Conservation (phyloP, 176 grass and related monocot species). For the Coix lacrymajobi region DNA sequence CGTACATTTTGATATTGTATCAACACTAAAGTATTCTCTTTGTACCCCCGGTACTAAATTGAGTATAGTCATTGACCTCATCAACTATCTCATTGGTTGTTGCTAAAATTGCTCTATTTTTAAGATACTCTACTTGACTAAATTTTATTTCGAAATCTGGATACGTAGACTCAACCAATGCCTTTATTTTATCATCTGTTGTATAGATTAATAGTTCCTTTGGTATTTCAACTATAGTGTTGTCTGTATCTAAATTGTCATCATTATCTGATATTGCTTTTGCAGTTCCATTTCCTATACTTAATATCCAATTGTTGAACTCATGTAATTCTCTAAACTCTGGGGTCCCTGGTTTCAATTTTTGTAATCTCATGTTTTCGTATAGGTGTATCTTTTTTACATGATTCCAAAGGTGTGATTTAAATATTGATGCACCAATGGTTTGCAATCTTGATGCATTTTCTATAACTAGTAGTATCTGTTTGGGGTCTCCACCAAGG, state of each 20-base stretch:
- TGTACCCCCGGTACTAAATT: accelerated
- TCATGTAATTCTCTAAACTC: too few relatives aligned
- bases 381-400: accelerated
- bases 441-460: background rate
- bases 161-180: too few relatives aligned
- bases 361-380: background rate
- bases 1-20: background rate
- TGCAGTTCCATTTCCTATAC: too few relatives aligned
- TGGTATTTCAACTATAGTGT: too few relatives aligned
- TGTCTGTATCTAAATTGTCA: too few relatives aligned
- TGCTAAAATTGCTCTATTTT: background rate
- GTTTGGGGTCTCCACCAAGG: too few relatives aligned
- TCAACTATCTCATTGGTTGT: background rate
- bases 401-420: background rate
- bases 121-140: accelerated
- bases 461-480: too few relatives aligned
- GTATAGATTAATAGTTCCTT: too few relatives aligned
- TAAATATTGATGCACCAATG: background rate
- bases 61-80: background rate
- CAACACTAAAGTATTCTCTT: background rate
- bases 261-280: too few relatives aligned
- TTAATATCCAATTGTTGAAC: too few relatives aligned
- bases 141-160: background rate
- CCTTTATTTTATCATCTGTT: too few relatives aligned
- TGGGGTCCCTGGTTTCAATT: too few relatives aligned